A percentile compares a stretch with the other conserved stretches of the same genome.
Evolutionary conservation across 164 flowering plant genomes (phyloP).

Genomic region (Piper betle): DNA sequence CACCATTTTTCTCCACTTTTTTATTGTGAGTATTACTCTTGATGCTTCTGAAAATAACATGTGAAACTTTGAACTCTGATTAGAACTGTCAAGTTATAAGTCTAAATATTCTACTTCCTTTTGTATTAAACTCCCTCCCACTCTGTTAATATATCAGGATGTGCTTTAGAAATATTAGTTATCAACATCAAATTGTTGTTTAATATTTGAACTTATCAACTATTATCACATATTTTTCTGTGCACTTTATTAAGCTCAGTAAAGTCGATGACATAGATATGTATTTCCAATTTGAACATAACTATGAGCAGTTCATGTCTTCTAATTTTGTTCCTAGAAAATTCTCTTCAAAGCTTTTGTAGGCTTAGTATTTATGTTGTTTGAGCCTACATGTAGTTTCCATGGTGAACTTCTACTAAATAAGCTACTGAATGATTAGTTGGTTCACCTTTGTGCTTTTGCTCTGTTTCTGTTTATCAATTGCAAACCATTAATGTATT

Average conservation of each 20-base stretch:
- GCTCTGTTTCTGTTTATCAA: background rate
- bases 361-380: background rate
- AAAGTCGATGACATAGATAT: no score
- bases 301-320: no score
- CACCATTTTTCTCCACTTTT: no score
- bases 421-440: background rate
- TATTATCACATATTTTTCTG: no score
- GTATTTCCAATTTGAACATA: no score
- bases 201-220: background rate
- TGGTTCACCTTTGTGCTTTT: background rate
- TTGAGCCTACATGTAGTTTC: background rate
- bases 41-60: no score
- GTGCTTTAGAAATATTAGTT: background rate
- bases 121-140: background rate
- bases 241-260: no score
- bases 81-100: background rate
- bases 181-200: background rate
- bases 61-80: no score
- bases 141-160: background rate
- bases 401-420: background rate
- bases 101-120: background rate
- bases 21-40: no score
- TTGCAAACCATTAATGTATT: conserved; percentile 1
- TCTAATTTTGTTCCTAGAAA: background rate
- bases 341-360: background rate